Conservation (phyloP, 2,329 filamentous ascomycete species). For the Penicillium janthinellum region DNA sequence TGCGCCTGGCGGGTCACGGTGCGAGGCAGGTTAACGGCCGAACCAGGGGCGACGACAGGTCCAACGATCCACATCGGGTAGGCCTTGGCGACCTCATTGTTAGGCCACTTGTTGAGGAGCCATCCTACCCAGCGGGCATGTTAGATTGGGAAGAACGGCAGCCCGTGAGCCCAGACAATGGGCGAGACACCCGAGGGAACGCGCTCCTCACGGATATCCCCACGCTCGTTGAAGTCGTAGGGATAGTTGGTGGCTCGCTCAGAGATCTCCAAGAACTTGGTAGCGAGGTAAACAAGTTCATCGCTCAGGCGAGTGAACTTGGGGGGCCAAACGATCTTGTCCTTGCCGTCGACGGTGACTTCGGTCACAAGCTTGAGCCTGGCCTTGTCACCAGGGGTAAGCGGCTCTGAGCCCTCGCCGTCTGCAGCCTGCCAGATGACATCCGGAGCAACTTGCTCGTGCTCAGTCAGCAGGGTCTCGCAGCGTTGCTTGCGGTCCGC, state of each 20-base stretch:
- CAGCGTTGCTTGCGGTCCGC: neutral
- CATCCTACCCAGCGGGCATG: constrained; percentile 19
- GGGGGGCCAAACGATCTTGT: constrained; percentile 14
- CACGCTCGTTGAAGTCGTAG: constrained; percentile 18
- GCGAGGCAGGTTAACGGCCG: constrained; percentile 12
- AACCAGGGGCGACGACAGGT: constrained; percentile 18
- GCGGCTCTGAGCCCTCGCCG: neutral
- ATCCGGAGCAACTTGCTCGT: neutral
- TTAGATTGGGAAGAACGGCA: constrained; percentile 24
- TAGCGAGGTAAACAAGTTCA: constrained; percentile 21
- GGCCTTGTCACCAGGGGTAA: constrained; percentile 1
- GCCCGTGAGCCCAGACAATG: constrained; percentile 22
- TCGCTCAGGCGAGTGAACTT: constrained; percentile 19
- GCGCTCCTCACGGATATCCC: constrained; percentile 17
- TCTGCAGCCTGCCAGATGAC: neutral
- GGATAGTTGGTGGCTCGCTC: constrained; percentile 11
- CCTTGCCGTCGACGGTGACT: neutral
- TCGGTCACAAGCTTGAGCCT: constrained; percentile 7
- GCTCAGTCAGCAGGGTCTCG: neutral
- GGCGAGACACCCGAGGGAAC: constrained; percentile 19
- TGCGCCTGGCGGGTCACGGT: constrained; percentile 14
- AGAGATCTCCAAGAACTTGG: constrained; percentile 9
- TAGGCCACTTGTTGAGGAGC: constrained; percentile 6
- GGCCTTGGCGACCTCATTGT: neutral
- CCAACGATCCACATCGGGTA: constrained; percentile 21